phyloP scores from a whole-genome alignment of 306 rosid genomes.

The Geum urbanum region DNA sequence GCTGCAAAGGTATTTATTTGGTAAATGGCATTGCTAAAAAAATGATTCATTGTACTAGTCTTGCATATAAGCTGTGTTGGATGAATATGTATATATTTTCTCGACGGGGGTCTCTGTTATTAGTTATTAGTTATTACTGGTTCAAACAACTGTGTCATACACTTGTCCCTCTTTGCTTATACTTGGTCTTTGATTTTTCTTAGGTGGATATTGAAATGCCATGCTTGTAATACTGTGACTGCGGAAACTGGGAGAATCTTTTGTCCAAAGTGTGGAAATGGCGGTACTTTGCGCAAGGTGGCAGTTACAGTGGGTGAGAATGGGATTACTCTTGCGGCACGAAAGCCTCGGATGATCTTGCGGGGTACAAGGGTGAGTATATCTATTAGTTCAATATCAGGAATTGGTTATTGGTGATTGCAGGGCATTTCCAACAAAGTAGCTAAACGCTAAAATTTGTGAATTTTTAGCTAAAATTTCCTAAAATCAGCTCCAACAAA shows the following conservation, averaged over 20 bases:
- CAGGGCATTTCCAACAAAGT: too few species aligned
- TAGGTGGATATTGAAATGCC: constrained; percentile 97
- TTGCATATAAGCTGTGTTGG: neutral
- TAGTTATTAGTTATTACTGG: neutral
- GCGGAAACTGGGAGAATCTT: constrained; percentile 82
- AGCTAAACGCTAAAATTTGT: too few species aligned
- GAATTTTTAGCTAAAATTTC: too few species aligned
- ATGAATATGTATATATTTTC: neutral
- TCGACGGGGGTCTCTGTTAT: neutral
- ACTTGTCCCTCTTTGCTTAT: constrained; percentile 5
- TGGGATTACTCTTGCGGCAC: constrained; percentile 70
- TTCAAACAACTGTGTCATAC: neutral
- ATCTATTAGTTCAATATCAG: neutral
- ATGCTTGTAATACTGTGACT: constrained; percentile 79
- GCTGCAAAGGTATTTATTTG: constrained; percentile 62
- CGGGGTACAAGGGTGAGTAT: constrained; percentile 91
- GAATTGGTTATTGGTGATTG: neutral
- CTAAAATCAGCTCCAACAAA: too few species aligned
- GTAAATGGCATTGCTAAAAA: neutral
- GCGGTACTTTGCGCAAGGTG: constrained; percentile 93
- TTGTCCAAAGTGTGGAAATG: constrained; percentile 97
- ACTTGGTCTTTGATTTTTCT: constrained; percentile 20
- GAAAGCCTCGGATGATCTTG: constrained; percentile 60
- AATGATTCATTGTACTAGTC: neutral
- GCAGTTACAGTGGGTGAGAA: constrained; percentile 98